Base-by-base conservation (phyloP, 805 yeast species). In the Ogataea trehaloabstinens region DNA sequence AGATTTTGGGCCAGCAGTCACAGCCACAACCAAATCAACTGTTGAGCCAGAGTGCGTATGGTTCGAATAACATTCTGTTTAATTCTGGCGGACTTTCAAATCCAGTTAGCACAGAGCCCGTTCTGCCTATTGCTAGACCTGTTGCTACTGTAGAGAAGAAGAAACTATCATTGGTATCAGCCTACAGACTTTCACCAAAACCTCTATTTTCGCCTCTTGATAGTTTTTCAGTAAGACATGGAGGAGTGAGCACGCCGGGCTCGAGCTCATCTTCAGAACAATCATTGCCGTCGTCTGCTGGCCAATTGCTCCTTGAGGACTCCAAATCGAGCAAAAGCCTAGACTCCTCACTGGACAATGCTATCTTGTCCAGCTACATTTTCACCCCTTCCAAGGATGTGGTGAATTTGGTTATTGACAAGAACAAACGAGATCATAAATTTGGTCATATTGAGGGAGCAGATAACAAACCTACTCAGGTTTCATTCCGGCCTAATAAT, bases 21-120 rank as follows among this genome's bases (percentile, higher is more conserved):
- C 35, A 38, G 28, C 52, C 51, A 31, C 53, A 50, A 31, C 65
- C 38, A 63, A 71, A 30, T 42, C 48, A 25, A 24, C 45, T 37
- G 43, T 44, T 64, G 37, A 68, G 65, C 41, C 69, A 71, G 42
- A 77, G 83, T 56, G 96, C 96, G 31, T 90, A 86, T 56, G 95
- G 96, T 1, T 73, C 77, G 34, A 81, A 82, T 51, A 85, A 89
- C 5, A 66, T 90, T 37, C 87, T 85, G 51, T 41, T 64, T 3
- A 60, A 57, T 30, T 51, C 60, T 20, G 58, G 60, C 22, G 54
- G 63, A n/a, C 66, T 64, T 7, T 51, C 53, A 20, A 56, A 66
- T 12, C 64, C 70, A 5, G 37, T 64, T 17, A 58, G 63, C 19
- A 66, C 73, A 28, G 71, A 76, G 7, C 63, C 74, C 6, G 71